Evolutionary conservation across 495 filamentous ascomycete species (phyloP).

Genomic region (Neurospora terricola): DNA sequence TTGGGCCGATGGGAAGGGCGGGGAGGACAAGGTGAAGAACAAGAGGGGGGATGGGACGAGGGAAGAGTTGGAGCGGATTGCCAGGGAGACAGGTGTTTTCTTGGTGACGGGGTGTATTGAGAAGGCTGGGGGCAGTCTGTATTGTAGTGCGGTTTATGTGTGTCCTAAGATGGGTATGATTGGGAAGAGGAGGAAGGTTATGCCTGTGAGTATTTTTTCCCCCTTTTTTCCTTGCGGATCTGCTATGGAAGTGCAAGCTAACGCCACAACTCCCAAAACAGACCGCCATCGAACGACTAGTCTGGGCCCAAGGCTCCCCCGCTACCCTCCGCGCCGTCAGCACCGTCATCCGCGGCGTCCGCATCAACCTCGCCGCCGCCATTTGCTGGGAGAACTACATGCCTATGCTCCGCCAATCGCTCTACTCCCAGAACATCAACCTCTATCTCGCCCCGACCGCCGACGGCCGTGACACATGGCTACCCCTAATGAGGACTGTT

Average conservation of each 20-base stretch:
- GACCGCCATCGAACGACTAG: conserved; percentile 72
- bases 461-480: conserved; percentile 77
- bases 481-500: conserved; percentile 69
- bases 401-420: conserved; percentile 61
- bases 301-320: conserved; percentile 84
- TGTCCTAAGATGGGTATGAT: conserved; percentile 60
- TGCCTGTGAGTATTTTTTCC: conserved; percentile 47
- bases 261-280: conserved; percentile 10
- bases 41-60: conserved; percentile 76
- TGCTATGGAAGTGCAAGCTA: not conserved
- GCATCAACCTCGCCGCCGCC: conserved; percentile 68
- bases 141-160: conserved; percentile 77
- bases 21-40: conserved; percentile 26
- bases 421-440: conserved; percentile 89
- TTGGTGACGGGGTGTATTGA: conserved; percentile 74
- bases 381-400: conserved; percentile 99
- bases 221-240: not conserved
- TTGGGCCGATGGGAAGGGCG: conserved; percentile 28
- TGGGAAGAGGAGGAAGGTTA: conserved; percentile 89
- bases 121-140: conserved; percentile 67
- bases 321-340: conserved; percentile 72
- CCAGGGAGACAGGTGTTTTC: conserved; percentile 68
- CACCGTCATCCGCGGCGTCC: conserved; percentile 67
- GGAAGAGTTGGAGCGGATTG: conserved; percentile 65
- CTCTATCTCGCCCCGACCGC: conserved; percentile 90